Conservation (phyloP, 2,329 filamentous ascomycete species). For the Coleophoma eucalyptorum region DNA sequence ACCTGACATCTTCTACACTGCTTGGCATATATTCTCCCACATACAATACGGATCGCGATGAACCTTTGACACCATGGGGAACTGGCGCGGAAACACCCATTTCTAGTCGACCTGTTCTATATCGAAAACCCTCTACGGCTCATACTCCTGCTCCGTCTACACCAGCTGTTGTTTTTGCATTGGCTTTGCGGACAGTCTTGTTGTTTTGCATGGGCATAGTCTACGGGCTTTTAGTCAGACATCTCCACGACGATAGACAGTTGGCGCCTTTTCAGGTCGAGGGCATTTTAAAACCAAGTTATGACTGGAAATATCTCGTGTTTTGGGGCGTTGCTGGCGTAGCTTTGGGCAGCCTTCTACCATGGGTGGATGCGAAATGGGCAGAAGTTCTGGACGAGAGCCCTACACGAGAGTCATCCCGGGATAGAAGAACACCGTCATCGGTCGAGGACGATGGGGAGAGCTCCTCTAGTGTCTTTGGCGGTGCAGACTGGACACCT, state of each 20-base stretch:
- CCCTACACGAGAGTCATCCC: conserved; percentile 4
- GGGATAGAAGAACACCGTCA: conserved; percentile 18
- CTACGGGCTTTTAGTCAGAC: conserved; percentile 78
- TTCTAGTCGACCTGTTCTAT: conserved; percentile 1
- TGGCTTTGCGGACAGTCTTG: conserved; percentile 59
- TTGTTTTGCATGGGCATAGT: conserved; percentile 77
- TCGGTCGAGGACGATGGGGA: conserved; percentile 15
- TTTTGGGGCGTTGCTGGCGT: conserved; percentile 84
- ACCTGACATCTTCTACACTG: conserved; percentile 85
- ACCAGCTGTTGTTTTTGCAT: conserved; percentile 19
- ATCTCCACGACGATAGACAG: conserved; percentile 68
- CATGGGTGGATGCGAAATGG: conserved; percentile 79
- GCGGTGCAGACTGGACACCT: conserved; percentile 69
- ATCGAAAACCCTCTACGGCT: conserved; percentile 14
- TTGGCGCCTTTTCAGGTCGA: conserved; percentile 57
- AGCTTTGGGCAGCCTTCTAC: conserved; percentile 72
- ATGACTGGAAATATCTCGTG: conserved; percentile 63
- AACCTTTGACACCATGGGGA: conserved; percentile 70
- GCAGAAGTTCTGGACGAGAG: conserved; percentile 38
- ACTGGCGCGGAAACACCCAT: conserved; percentile 69
- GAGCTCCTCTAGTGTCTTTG: conserved; percentile 28
- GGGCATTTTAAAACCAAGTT: conserved; percentile 35
- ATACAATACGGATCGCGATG: conserved; percentile 48
- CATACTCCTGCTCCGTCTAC: conserved; percentile 22
- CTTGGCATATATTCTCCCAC: conserved; percentile 84